A percentile compares a stretch with the other conserved stretches of the same genome.
These are phyloP conservation scores for Ceratocystis cubensis DNA, from an alignment of 2,329 filamentous ascomycete species.

Conservation along the genomic window DNA sequence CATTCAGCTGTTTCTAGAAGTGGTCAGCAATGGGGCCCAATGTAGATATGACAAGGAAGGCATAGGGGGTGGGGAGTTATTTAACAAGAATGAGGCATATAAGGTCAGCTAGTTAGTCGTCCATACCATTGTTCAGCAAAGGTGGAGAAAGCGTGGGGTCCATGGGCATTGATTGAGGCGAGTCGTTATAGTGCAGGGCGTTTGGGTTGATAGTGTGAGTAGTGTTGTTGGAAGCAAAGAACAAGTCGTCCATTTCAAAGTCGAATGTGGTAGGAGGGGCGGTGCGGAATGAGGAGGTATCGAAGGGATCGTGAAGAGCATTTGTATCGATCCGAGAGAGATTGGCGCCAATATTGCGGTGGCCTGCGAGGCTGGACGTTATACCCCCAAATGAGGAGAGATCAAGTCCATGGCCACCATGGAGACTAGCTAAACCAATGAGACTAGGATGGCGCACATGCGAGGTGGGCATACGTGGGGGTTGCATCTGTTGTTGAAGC, in stretches of 20 bases:
- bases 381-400: conserved; percentile 64
- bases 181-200: conserved; percentile 72
- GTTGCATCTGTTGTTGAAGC: conserved; percentile 35
- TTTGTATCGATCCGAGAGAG: conserved; percentile 77
- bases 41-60: background rate
- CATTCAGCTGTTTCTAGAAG: conserved; percentile 18
- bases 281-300: conserved; percentile 50
- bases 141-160: conserved; percentile 45
- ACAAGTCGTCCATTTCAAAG: conserved; percentile 61
- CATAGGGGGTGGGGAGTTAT: background rate
- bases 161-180: conserved; percentile 53
- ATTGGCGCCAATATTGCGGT: conserved; percentile 52
- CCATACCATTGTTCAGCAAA: conserved; percentile 59
- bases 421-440: conserved; percentile 49
- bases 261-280: conserved; percentile 60
- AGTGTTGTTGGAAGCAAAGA: conserved; percentile 35
- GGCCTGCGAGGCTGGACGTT: conserved; percentile 49
- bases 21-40: conserved; percentile 16
- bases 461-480: conserved; percentile 35
- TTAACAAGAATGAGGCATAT: conserved; percentile 39
- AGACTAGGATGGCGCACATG: conserved; percentile 67
- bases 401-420: conserved; percentile 33
- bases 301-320: conserved; percentile 26
- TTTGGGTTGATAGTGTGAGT: conserved; percentile 53
- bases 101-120: conserved; percentile 73